Evolutionary conservation across 2,329 filamentous ascomycete species (phyloP), one percentile per base, ranked within the genome.

Genomic region (Diplocarpon rosae): DNA sequence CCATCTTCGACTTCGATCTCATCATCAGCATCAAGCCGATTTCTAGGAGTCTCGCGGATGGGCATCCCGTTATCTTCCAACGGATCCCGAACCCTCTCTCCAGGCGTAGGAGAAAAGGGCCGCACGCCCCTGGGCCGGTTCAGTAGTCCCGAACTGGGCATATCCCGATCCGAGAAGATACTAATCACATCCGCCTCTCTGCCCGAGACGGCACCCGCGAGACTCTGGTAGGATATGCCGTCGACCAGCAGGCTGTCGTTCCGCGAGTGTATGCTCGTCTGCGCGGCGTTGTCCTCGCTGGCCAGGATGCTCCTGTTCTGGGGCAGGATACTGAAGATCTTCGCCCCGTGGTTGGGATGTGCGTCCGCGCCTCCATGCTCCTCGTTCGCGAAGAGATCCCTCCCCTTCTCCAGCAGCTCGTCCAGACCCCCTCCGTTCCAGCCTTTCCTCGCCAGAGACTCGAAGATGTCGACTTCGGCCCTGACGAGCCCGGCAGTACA

Each of bases 381-480:
- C 38, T 64, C 53, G 61, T 66, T 65, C 2, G 73, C 73, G 47
- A 80, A 79, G 14, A 82, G 62, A 56, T 83, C 79, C 30, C 69
- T 68, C 8, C 78, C 79, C 56, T 72, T 75, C 48, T 83, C 78
- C 2, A 83, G 64, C 3, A 83, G 62, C 29, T 82, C 78, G 47
- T 83, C 79, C 24, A 83, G 64, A 0, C 79, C 79, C 27, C 78
- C 79, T 31, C 79, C 79, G 15, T 66, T 73, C 79, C 78, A 83
- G 7, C 79, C 79, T 56, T 83, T 83, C 48, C 77, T 66, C 15
- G 79, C 78, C 17, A 83, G 63, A 17, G 73, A 69, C 64, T 83
- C 79, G 46, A 81, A 82, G 24, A 83, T 83, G 61, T 83, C 79
- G 15, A 83, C 75, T 63, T 83, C 79, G 43, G 79, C 79, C 14